Evolutionary conservation across 345 rosid species (phyloP).

Genomic region (Acer negundo): DNA sequence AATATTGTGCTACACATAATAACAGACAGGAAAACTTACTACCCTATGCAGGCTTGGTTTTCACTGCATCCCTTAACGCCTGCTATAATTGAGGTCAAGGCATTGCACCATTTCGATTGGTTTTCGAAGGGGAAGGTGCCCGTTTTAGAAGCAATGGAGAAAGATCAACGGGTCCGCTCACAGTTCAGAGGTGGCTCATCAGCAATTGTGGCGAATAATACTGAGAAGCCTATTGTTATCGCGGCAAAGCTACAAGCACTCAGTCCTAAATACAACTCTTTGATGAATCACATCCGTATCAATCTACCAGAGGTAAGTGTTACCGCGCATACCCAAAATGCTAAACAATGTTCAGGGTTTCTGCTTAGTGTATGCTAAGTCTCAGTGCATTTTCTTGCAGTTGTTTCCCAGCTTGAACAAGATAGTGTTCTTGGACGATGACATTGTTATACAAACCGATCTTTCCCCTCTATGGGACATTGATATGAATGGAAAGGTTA

Average conservation of each 20-base stretch:
- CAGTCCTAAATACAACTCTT: constrained; percentile 90
- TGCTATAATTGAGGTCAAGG: constrained; percentile 92
- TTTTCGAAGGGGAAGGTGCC: constrained; percentile 92
- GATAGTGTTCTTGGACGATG: constrained; percentile 91
- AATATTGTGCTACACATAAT: constrained; percentile 82
- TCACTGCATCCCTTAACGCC: constrained; percentile 79
- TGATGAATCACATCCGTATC: constrained; percentile 94
- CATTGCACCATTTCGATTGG: constrained; percentile 97
- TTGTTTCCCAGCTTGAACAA: constrained; percentile 87
- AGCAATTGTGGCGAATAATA: constrained; percentile 64
- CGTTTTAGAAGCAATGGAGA: constrained; percentile 96
- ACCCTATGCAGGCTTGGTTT: constrained; percentile 99
- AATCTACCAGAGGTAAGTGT: constrained; percentile 83
- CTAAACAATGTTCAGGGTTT: not conserved
- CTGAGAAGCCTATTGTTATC: constrained; percentile 70
- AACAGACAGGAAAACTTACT: constrained; percentile 87
- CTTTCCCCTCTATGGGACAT: constrained; percentile 94
- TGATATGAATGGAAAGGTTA: constrained; percentile 85
- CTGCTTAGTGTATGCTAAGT: not conserved
- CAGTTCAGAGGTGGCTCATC: constrained; percentile 97
- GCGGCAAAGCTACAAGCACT: constrained; percentile 95
- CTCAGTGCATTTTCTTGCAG: constrained; percentile 39
- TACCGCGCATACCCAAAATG: not conserved
- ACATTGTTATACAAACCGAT: constrained; percentile 88
- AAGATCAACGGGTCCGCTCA: constrained; percentile 81